Base-by-base conservation (phyloP, 1,284 basidiomycete species). In the Serendipita sp. region DNA sequence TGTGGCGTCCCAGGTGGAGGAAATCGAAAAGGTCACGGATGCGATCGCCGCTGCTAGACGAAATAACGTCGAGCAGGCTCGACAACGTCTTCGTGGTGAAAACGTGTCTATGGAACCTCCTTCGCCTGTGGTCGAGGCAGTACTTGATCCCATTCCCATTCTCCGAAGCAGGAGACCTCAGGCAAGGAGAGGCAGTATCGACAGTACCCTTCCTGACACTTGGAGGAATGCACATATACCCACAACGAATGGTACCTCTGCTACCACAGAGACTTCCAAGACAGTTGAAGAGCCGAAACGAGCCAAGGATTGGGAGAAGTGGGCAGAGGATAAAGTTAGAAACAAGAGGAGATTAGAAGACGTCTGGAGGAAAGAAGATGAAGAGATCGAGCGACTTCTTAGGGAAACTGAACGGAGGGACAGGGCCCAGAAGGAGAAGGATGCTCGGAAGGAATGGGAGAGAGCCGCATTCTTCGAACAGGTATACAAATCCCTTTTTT, bases 401-500 rank as follows among this genome's bases (percentile, higher is more conserved):
- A 12, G 29, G 10, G 49, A 53, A 30, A 53, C 49, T 12, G 15
- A 53, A 30, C 12, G 15, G 49, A 15, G 26, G 49, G 49, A 53
- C 15, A 53, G 29, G 22, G 32, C 32, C n/a, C 53, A 35, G 10
- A 17, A 32, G 32, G 53, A 58, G 32, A 29, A n/a, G 26, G 53
- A 58, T n/a, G 53, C 53, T 10, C 53, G 53, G 32, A 58, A 30
- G 26, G 26, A 58, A n/a, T 58, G 53, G 53, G 53, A 58, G n/a
- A 17, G 53, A n/a, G 22, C 15, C 8, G 53, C 53, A n/a, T 58
- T 58, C 30, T 26, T 58, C n/a, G 53, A 58, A 58, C 22, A 34
- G 53, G 53, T 58, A 32, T 10, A 2, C n/a, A 38, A 2, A 10
- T 58, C 15, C 1, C 12, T 2, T 58, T 13, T 5, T 13, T 13